Evolutionary conservation across 192 early-diverging fungal species (phyloP).

Genomic region (Entomortierella beljakovae): DNA sequence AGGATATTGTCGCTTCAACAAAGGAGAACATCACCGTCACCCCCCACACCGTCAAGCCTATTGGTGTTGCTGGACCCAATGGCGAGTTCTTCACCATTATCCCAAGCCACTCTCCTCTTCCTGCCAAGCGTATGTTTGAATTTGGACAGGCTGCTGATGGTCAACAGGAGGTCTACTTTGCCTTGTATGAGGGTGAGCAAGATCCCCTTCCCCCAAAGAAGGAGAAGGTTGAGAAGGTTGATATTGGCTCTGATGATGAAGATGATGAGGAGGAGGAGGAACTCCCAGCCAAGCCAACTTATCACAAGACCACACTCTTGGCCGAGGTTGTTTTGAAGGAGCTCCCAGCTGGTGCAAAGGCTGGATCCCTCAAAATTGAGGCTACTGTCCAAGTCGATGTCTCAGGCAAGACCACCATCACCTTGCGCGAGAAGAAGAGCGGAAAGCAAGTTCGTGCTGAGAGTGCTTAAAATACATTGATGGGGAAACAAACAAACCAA

Average conservation of each 20-base stretch:
- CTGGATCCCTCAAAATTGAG: slow-evolving; percentile 60
- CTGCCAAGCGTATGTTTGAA: slow-evolving; percentile 80
- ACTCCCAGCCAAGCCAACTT: slow-evolving; percentile 45
- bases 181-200: slow-evolving; percentile 87
- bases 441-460: slow-evolving; percentile 58
- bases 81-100: slow-evolving; percentile 85
- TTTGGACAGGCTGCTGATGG: slow-evolving; percentile 73
- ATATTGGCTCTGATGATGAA: slow-evolving; percentile 58
- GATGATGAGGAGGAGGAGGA: slow-evolving; percentile 69
- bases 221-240: slow-evolving; percentile 60
- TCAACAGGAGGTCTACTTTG: slow-evolving; percentile 81
- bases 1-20: slow-evolving; percentile 66
- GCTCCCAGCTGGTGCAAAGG: slow-evolving; percentile 63
- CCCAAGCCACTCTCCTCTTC: slow-evolving; percentile 86
- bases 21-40: slow-evolving; percentile 63
- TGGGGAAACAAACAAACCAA: slow-evolving; percentile 3
- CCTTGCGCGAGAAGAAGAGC: slow-evolving; percentile 63
- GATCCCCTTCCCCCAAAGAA: slow-evolving; percentile 53
- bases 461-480: slow-evolving; percentile 40
- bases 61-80: slow-evolving; percentile 81
- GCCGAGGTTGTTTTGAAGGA: slow-evolving; percentile 75
- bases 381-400: slow-evolving; percentile 63
- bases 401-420: slow-evolving; percentile 59
- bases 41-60: slow-evolving; percentile 74
- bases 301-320: slow-evolving; percentile 63